Conservation (phyloP, 305 asterid species). For the Solanum hybrid region DNA sequence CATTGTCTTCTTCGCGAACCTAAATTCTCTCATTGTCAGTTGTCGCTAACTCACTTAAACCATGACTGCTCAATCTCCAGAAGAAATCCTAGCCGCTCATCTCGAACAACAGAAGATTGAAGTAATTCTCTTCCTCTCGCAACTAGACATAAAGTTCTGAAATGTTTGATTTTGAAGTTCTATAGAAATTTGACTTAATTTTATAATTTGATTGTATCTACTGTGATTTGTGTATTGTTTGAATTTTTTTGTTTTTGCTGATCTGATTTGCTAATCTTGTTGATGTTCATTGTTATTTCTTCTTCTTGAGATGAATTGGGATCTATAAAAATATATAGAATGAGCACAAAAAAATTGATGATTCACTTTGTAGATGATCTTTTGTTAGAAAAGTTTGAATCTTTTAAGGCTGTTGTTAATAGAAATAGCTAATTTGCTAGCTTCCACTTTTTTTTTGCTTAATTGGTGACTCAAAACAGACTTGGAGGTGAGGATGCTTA, state of each 20-base stretch:
- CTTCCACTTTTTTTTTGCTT: background rate
- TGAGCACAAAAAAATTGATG: background rate
- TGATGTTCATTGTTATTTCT: background rate
- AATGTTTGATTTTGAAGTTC: background rate
- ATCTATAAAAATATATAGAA: background rate
- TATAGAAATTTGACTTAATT: background rate
- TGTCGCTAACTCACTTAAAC: background rate
- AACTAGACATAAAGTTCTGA: background rate
- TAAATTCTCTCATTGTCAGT: background rate
- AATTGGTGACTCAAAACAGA: background rate
- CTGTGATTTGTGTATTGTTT: background rate
- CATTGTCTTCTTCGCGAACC: background rate
- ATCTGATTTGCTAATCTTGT: background rate
- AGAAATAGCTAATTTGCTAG: background rate
- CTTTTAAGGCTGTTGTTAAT: background rate
- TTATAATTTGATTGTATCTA: background rate
- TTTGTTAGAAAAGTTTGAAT: background rate
- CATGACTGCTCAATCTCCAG: constrained; percentile 42
- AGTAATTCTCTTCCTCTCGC: constrained; percentile 5
- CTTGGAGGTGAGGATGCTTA: background rate
- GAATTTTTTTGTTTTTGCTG: background rate
- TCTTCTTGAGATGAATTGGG: background rate
- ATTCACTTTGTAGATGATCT: background rate
- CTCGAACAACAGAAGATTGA: constrained; percentile 36
- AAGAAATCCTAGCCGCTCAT: constrained; percentile 34